These are phyloP conservation scores for Boletus reticuloceps DNA, from an alignment of 768 basidiomycete genomes.

Conservation along the genomic window DNA sequence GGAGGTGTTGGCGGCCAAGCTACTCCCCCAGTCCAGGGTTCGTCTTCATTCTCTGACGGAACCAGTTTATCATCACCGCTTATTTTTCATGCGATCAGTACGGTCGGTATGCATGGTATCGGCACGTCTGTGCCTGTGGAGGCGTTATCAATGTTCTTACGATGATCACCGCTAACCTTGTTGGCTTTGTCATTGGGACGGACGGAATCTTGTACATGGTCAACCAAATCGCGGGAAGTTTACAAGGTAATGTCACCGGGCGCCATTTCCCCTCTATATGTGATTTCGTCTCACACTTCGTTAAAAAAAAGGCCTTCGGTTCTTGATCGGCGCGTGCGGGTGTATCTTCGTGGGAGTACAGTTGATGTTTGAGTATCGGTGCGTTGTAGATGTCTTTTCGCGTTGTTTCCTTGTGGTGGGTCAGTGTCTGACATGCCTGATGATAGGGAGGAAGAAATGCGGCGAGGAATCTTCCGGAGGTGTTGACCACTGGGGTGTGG, in stretches of 20 bases:
- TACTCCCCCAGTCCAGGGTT: conserved; percentile 68
- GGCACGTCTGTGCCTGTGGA: conserved; percentile 81
- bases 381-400: conserved; percentile 23
- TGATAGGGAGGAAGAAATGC: conserved; percentile 67
- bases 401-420: neutral
- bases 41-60: conserved; percentile 1
- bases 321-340: conserved; percentile 55
- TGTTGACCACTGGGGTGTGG: conserved; percentile 32
- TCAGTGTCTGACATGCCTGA: conserved; percentile 1
- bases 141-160: conserved; percentile 80
- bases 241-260: conserved; percentile 49
- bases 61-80: neutral
- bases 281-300: neutral
- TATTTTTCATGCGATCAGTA: conserved; percentile 46
- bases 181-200: conserved; percentile 90
- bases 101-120: conserved; percentile 69
- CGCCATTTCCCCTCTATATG: neutral
- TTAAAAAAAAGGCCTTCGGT: conserved; percentile 52
- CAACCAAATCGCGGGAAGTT: conserved; percentile 58
- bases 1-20: conserved; percentile 61
- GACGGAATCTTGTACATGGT: conserved; percentile 76
- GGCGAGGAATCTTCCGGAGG: conserved; percentile 56
- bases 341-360: conserved; percentile 83
- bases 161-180: conserved; percentile 91
- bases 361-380: conserved; percentile 97